Percentiles rank a stretch among this genome's conserved stretches.
phyloP scores from a whole-genome alignment of 305 asterid genomes.

The Solanum hybrid region DNA sequence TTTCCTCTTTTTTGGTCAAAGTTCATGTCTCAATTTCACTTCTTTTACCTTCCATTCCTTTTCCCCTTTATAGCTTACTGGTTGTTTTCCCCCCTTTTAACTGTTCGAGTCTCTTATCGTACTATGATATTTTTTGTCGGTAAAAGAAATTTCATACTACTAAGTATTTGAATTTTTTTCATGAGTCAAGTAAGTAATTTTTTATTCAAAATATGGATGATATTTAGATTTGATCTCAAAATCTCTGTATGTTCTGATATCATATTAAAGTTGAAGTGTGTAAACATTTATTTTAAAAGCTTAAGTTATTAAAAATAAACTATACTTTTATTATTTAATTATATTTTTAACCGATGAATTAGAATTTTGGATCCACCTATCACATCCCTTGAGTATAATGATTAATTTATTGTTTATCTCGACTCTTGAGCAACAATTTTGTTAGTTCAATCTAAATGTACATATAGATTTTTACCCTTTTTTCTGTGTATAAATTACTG shows the following conservation, averaged over 20 bases:
- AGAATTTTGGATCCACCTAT: neutral
- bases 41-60: neutral
- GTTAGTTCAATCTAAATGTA: neutral
- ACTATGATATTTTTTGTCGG: neutral
- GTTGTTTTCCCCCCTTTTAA: neutral
- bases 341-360: neutral
- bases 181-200: too few species aligned
- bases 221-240: too few species aligned
- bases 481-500: neutral
- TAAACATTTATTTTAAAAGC: too few species aligned
- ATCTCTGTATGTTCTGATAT: rapidly evolving
- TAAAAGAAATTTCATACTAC: neutral
- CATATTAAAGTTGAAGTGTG: too few species aligned
- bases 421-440: neutral
- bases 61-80: neutral
- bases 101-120: neutral
- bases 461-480: neutral
- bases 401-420: neutral
- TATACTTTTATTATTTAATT: too few species aligned
- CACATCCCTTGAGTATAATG: neutral
- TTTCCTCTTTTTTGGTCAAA: too few species aligned
- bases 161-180: too few species aligned
- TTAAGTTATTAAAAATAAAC: too few species aligned
- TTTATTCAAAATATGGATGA: too few species aligned
- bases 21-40: too few species aligned